Conservation (phyloP, 2,329 filamentous ascomycete species). For the Teratosphaeria gauchensis region DNA sequence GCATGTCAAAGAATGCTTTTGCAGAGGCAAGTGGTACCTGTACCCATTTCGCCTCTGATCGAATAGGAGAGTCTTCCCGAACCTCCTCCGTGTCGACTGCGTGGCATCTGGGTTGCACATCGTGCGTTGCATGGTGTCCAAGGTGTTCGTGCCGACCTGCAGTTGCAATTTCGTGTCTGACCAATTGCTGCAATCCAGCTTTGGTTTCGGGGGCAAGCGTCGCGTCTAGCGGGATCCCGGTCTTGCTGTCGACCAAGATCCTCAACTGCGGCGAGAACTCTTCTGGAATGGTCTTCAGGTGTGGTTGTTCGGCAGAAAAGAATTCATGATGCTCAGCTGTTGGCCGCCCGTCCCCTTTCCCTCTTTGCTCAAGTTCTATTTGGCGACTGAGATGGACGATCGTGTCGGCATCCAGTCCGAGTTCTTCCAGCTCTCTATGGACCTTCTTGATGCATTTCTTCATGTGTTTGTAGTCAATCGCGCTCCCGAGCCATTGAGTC, state of each 20-base stretch:
- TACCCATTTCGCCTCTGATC: slow-evolving; percentile 34
- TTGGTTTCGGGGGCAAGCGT: slow-evolving; percentile 56
- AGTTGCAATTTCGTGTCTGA: slow-evolving; percentile 37
- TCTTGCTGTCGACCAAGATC: slow-evolving; percentile 56
- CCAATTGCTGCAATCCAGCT: slow-evolving; percentile 52
- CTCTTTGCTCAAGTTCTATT: slow-evolving; percentile 8
- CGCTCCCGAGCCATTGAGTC: slow-evolving; percentile 57
- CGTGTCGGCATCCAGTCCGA: slow-evolving; percentile 65
- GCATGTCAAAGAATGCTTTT: slow-evolving; percentile 66
- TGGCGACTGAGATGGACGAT: slow-evolving; percentile 53
- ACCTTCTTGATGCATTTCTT: slow-evolving; percentile 86
- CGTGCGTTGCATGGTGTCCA: slow-evolving; percentile 6
- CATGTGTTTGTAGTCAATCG: slow-evolving; percentile 73
- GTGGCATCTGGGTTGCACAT: neutral
- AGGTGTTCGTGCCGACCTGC: slow-evolving; percentile 23
- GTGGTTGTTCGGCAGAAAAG: slow-evolving; percentile 14
- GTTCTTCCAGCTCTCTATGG: slow-evolving; percentile 55
- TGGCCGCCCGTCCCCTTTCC: slow-evolving; percentile 1
- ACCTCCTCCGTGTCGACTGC: neutral
- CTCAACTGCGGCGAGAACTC: slow-evolving; percentile 58
- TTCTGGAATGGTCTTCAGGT: slow-evolving; percentile 16
- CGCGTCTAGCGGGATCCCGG: slow-evolving; percentile 60
- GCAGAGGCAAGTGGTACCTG: slow-evolving; percentile 71
- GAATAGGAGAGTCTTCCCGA: neutral
- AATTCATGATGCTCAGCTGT: slow-evolving; percentile 7